Conservation (phyloP, 1,284 basidiomycete species). For the Mycosarcoma maydis region DNA sequence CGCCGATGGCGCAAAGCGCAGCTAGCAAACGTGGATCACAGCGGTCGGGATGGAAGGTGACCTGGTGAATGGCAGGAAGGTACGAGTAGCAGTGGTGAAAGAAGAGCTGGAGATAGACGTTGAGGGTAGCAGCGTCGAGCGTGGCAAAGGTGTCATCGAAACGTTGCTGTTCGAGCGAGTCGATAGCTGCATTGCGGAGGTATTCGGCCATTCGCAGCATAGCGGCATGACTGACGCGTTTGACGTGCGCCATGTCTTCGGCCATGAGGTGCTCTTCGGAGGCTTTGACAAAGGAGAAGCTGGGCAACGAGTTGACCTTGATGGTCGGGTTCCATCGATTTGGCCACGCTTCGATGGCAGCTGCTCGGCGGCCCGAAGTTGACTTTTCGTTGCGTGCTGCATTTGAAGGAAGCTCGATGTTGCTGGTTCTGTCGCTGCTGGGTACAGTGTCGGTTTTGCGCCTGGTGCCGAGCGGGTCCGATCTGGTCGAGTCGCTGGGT, state of each 20-base stretch:
- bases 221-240: constrained; percentile 7
- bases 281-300: constrained; percentile 11
- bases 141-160: constrained; percentile 12
- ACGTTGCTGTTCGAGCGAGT: constrained; percentile 10
- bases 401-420: neutral
- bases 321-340: constrained; percentile 24
- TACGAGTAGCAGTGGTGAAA: constrained; percentile 29
- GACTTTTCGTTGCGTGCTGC: neutral
- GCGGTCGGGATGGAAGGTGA: constrained; percentile 26
- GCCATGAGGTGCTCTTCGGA: constrained; percentile 25
- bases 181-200: constrained; percentile 7
- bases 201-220: constrained; percentile 16
- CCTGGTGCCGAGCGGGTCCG: constrained; percentile 1
- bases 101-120: constrained; percentile 34
- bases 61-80: constrained; percentile 29
- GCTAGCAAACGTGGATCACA: constrained; percentile 26
- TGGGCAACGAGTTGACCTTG: constrained; percentile 11
- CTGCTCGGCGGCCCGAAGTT: neutral
- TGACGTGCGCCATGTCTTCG: constrained; percentile 22
- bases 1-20: constrained; percentile 16
- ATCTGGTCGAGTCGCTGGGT: constrained; percentile 4
- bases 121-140: constrained; percentile 19
- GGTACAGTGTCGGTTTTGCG: neutral
- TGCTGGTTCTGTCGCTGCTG: neutral
- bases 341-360: constrained; percentile 13